A percentile compares a stretch with the other conserved stretches of the same genome.
These are phyloP conservation scores for Aquilaria agallochum DNA, from an alignment of 441 rosid species.

Conservation along the genomic window DNA sequence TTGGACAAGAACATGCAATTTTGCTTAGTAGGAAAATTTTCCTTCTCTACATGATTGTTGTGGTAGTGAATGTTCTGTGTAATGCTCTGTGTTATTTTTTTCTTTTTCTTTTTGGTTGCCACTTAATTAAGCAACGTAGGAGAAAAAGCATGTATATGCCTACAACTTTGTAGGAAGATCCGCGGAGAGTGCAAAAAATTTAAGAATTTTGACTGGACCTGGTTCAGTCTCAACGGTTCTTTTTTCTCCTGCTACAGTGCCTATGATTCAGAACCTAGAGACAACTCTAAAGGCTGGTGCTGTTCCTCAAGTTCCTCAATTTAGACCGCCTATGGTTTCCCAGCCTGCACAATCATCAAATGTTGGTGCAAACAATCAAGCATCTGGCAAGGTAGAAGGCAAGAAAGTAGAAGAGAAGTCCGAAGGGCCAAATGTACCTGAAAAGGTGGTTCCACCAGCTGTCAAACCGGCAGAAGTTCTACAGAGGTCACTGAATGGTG, in stretches of 20 bases:
- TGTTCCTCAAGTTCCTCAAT: constrained; percentile 85
- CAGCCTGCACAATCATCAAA: constrained; percentile 23
- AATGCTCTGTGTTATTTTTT: no score
- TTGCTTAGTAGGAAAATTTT: no score
- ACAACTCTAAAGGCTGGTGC: constrained; percentile 75
- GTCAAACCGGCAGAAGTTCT: constrained; percentile 29
- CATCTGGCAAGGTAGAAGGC: constrained; percentile 21
- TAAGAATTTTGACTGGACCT: neutral
- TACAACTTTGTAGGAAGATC: no score
- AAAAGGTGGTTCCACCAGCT: constrained; percentile 20
- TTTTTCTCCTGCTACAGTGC: constrained; percentile 47
- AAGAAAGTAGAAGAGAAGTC: constrained; percentile 15
- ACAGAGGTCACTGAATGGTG: constrained; percentile 16
- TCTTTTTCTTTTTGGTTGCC: no score
- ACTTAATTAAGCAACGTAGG: no score
- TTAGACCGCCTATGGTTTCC: constrained; percentile 36
- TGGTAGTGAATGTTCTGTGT: no score
- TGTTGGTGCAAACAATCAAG: constrained; percentile 1
- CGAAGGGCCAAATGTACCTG: constrained; percentile 15
- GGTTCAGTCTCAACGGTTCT: neutral
- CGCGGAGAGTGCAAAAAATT: no score
- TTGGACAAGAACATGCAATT: no score
- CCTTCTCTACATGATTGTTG: no score
- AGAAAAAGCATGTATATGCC: no score
- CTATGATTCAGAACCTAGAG: constrained; percentile 89